Conservation (phyloP, 2,329 filamentous ascomycete genomes). For the Microsporum audouinii region DNA sequence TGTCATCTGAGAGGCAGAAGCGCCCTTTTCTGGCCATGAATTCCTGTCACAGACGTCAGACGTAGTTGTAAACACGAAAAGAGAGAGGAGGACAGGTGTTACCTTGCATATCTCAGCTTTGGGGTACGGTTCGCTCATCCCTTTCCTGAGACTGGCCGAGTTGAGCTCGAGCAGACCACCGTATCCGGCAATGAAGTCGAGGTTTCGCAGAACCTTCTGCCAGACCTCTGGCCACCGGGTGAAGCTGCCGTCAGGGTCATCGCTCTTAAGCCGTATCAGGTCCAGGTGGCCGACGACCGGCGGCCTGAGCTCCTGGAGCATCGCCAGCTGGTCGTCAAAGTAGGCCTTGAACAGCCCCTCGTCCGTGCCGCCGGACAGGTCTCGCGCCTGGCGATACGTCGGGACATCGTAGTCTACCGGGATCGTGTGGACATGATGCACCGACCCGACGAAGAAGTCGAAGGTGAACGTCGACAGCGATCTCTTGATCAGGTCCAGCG, state of each 20-base stretch:
- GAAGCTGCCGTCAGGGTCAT: constrained; percentile 53
- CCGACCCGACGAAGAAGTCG: constrained; percentile 85
- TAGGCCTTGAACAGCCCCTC: constrained; percentile 69
- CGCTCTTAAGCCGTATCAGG: constrained; percentile 69
- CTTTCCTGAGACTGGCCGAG: constrained; percentile 75
- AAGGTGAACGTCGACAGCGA: constrained; percentile 52
- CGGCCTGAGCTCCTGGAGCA: constrained; percentile 62
- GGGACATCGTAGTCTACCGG: constrained; percentile 77
- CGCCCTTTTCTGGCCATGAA: constrained; percentile 62
- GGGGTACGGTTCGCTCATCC: constrained; percentile 82
- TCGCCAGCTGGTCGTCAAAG: constrained; percentile 75
- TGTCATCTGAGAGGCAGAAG: constrained; percentile 91
- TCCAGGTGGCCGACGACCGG: constrained; percentile 89
- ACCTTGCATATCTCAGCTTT: constrained; percentile 65
- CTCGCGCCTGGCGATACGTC: constrained; percentile 55
- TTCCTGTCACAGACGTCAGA: constrained; percentile 37
- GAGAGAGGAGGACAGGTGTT: constrained; percentile 16
- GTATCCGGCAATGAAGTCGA: constrained; percentile 58
- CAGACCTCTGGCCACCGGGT: constrained; percentile 54
- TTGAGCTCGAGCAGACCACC: constrained; percentile 85
- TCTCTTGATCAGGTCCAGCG: constrained; percentile 47
- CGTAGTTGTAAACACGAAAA: constrained; percentile 5
- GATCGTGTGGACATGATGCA: constrained; percentile 77
- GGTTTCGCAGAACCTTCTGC: constrained; percentile 61
- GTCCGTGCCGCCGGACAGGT: constrained; percentile 49